A percentile compares a stretch with the other conserved stretches of the same genome.
phyloP scores from a whole-genome alignment of 306 rosid species.

The Herpetospermum pedunculosum region DNA sequence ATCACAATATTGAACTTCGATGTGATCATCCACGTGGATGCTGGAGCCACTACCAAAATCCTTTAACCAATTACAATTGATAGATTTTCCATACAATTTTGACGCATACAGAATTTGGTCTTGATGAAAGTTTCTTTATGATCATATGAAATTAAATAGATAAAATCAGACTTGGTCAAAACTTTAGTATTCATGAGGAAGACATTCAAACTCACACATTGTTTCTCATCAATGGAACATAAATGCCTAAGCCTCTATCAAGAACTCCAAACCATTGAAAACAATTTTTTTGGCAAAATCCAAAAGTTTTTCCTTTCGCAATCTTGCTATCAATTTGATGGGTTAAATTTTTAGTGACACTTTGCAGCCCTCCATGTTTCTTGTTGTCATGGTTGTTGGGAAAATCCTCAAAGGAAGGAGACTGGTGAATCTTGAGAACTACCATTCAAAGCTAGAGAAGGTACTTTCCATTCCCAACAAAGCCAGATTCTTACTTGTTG shows the following conservation, averaged over 20 bases:
- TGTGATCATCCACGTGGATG: neutral
- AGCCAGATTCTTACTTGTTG: neutral
- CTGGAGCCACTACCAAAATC: neutral
- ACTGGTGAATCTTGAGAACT: neutral
- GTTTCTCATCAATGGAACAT: neutral
- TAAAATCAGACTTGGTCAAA: neutral
- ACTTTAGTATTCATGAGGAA: neutral
- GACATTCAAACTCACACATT: neutral
- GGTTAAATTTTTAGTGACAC: neutral
- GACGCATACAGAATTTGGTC: neutral
- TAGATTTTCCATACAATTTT: neutral
- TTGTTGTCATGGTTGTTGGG: neutral
- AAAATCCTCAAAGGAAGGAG: neutral
- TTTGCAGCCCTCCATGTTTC: neutral
- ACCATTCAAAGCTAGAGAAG: neutral
- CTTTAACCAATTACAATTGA: neutral
- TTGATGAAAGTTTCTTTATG: neutral
- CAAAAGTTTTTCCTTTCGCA: neutral
- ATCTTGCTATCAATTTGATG: neutral
- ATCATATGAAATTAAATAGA: neutral
- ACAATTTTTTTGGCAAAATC: neutral
- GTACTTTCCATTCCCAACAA: neutral
- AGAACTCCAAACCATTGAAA: neutral
- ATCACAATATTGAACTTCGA: neutral
- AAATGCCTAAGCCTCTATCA: neutral